Base-by-base conservation (phyloP, 75 land plant species). In the Adiantum capillusveneris region DNA sequence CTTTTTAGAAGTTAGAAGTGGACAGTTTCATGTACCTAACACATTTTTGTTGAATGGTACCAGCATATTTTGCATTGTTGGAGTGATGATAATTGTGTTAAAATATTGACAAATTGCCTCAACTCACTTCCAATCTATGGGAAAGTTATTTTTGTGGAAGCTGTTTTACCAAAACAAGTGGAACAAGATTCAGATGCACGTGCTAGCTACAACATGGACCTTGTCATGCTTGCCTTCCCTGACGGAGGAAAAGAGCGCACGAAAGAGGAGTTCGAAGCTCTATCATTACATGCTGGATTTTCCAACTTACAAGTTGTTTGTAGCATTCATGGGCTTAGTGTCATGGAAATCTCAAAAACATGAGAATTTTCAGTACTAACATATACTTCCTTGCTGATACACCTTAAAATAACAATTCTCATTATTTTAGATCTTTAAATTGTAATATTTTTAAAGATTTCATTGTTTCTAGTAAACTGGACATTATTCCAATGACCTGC, bases 321-420 rank as follows among this genome's bases (percentile, higher is more conserved):
- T 39, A 63, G 52, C 50, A 69, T 74, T 48, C 74, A 65, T 44
- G 65, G 57, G 49, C 48, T 66, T 14, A 70, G 72, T 55, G 60
- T 83, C 21, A 75, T 88, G 63, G 93, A 88, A 54, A 66, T 82
- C 44, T 26, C 44, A n/a, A 87, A 87, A n/a, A n/a, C n/a, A n/a
- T n/a, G n/a, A n/a, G n/a, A n/a, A n/a, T n/a, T n/a, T n/a, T n/a
- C n/a, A n/a, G n/a, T n/a, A n/a, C n/a, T n/a, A n/a, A n/a, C n/a
- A n/a, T n/a, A n/a, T n/a, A n/a, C n/a, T n/a, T n/a, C n/a, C n/a
- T n/a, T n/a, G n/a, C n/a, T n/a, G n/a, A n/a, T n/a, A n/a, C n/a
- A n/a, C n/a, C n/a, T n/a, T n/a, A n/a, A n/a, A n/a, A n/a, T n/a
- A n/a, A n/a, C n/a, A n/a, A n/a, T n/a, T n/a, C n/a, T n/a, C n/a